phyloP scores from a whole-genome alignment of 164 flowering plant species.

The Tetrastigma voinierianum region DNA sequence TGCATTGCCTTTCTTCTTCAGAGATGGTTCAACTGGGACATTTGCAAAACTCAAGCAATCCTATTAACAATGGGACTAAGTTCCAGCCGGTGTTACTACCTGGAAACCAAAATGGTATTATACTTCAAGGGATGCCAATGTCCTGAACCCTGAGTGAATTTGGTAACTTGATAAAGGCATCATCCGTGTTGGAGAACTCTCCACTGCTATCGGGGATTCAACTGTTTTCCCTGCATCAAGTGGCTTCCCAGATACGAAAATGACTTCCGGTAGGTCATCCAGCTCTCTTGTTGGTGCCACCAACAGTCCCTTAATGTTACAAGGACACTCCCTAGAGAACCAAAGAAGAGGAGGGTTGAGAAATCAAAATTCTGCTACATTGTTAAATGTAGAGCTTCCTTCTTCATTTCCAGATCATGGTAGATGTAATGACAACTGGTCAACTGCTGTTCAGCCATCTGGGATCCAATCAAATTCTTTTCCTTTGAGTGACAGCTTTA shows the following conservation, averaged over 20 bases:
- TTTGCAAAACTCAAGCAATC: conserved; percentile 13
- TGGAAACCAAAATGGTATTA: conserved; percentile 44
- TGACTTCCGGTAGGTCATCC: conserved; percentile 22
- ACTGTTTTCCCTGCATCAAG: conserved; percentile 28
- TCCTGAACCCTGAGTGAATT: conserved; percentile 53
- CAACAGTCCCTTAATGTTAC: conserved; percentile 36
- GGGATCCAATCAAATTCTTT: conserved; percentile 33
- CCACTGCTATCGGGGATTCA: conserved; percentile 24
- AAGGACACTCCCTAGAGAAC: conserved; percentile 33
- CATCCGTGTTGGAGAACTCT: conserved; percentile 23
- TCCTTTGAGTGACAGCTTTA: conserved; percentile 24
- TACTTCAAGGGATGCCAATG: conserved; percentile 59
- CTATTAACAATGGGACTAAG: conserved; percentile 31
- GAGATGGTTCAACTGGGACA: conserved; percentile 26
- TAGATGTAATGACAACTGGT: conserved; percentile 49
- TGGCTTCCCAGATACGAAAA: conserved; percentile 32
- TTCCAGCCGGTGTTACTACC: conserved; percentile 32
- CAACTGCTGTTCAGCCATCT: conserved; percentile 36
- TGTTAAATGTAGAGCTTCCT: conserved; percentile 28
- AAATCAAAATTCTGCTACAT: conserved; percentile 32
- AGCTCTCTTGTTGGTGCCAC: conserved; percentile 32
- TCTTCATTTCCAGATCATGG: conserved; percentile 38
- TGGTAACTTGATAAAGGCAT: conserved; percentile 29
- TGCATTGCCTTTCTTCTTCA: conserved; percentile 29
- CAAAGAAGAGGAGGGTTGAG: conserved; percentile 20